phyloP scores from a whole-genome alignment of 2,329 filamentous ascomycete genomes.

The Colletotrichum tanaceti region DNA sequence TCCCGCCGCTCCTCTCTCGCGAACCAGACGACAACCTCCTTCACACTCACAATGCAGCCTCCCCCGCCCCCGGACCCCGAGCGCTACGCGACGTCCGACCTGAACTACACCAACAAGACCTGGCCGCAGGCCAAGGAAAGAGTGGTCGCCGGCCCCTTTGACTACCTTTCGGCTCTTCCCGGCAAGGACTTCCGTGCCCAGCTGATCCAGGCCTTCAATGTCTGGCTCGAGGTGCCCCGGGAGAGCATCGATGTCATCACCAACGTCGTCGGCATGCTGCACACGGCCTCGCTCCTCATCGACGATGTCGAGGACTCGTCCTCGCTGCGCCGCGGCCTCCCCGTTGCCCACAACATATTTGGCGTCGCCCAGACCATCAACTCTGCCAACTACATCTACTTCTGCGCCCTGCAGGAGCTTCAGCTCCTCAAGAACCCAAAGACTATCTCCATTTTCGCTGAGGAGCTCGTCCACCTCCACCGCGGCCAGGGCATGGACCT shows the following conservation, averaged over 20 bases:
- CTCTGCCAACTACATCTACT: constrained; percentile 90
- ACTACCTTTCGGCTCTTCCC: constrained; percentile 82
- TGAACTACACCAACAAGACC: constrained; percentile 63
- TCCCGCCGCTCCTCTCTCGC: constrained; percentile 40
- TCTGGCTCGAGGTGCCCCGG: constrained; percentile 79
- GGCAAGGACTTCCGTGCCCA: constrained; percentile 88
- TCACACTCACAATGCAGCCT: constrained; percentile 53
- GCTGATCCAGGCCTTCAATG: constrained; percentile 84
- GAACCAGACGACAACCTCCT: constrained; percentile 45
- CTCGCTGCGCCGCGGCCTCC: constrained; percentile 79
- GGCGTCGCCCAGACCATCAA: constrained; percentile 91
- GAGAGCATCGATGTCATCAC: constrained; percentile 80
- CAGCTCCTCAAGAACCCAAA: constrained; percentile 75
- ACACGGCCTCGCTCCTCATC: constrained; percentile 84
- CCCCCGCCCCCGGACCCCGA: constrained; percentile 60
- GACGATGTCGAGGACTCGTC: constrained; percentile 91
- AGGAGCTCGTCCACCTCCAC: constrained; percentile 87
- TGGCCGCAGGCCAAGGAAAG: constrained; percentile 83
- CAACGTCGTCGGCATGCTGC: constrained; percentile 84
- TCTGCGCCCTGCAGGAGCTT: constrained; percentile 80
- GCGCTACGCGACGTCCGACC: constrained; percentile 66
- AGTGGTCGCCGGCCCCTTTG: constrained; percentile 81
- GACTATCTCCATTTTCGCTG: constrained; percentile 78
- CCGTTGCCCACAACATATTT: constrained; percentile 86
- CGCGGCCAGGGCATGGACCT: constrained; percentile 91